Evolutionary conservation across 306 rosid genomes (phyloP), one percentile per base, ranked within the genome.

Genomic region (Adenanthera pavonina): DNA sequence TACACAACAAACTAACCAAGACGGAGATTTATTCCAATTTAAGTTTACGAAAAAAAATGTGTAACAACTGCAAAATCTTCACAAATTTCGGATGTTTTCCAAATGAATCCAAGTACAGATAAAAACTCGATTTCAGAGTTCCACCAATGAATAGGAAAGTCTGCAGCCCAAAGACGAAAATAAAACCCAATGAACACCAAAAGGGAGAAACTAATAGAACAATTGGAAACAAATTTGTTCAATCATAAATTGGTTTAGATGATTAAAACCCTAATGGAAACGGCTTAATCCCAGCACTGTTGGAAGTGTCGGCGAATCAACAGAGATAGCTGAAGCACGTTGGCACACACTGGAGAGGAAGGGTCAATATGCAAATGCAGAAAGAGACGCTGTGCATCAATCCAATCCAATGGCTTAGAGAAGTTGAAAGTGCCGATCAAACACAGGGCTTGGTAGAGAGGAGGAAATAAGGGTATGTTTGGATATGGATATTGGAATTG

Each of bases 231-330:
- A 72, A 49, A 77, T 75, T 25, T 48, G 36, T 81, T 33, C 43
- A 76, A 75, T 54, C 44, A 69, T 20, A 68, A 46, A 77, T 75
- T 51, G 66, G 83, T 19, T 74, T 49, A 81, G 87, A 87, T 69
- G 43, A 83, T 77, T 86, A 81, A 83, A 88, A 86, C 90, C 97
- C 92, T 83, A 83, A 87, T 51, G 52, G 46, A 78, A 74, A 80
- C 20, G 75, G 76, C 46, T 75, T 56, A 91, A 88, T 87, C 89
- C 85, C 83, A 81, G 57, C 44, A 86, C 53, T 77, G 88, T 33
- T 75, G 91, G 90, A 69, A 84, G 89, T 75, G 84, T 74, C 80
- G 85, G 84, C 78, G 70, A 94, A 90, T 85, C 89, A 81, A 87
- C 2, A 87, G 84, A 43, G 77, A 57, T 53, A 66, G 25, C 19